These are phyloP conservation scores for Pinus tabuliformis DNA, from an alignment of 75 land plant species.

Conservation along the genomic window DNA sequence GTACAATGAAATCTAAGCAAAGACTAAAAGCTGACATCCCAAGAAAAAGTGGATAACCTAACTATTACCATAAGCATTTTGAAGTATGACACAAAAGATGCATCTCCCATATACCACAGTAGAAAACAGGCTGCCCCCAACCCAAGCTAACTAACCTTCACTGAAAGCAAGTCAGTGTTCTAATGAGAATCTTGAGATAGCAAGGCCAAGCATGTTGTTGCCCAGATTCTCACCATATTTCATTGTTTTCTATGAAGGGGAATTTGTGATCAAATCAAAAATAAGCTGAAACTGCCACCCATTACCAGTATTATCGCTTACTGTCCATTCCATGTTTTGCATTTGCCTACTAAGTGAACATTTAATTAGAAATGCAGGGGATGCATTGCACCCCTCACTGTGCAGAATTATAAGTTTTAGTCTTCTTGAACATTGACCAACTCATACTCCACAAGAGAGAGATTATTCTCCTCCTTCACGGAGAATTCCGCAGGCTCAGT, in stretches of 20 bases:
- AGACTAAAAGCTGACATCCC: neutral
- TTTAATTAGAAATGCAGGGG: conserved; percentile 1
- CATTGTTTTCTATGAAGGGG: neutral
- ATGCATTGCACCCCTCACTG: neutral
- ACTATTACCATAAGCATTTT: too few relatives aligned
- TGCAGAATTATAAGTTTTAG: conserved; percentile 12
- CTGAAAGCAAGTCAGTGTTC: neutral
- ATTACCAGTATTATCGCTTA: conserved; percentile 1
- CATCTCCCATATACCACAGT: neutral
- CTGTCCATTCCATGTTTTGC: neutral
- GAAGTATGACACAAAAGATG: neutral
- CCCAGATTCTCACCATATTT: neutral
- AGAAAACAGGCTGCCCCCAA: neutral
- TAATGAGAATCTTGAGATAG: neutral
- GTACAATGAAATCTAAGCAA: neutral
- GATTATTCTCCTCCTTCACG: conserved; percentile 78
- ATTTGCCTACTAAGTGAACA: neutral
- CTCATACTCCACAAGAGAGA: conserved; percentile 78
- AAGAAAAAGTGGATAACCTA: neutral
- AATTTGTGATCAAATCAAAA: neutral
- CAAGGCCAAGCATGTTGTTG: neutral
- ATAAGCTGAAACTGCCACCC: neutral
- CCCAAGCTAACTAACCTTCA: neutral
- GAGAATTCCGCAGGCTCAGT: conserved; percentile 63
- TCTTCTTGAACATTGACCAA: conserved; percentile 69